These are phyloP conservation scores for Trametes villosa DNA, from an alignment of 768 basidiomycete genomes.

Conservation along the genomic window DNA sequence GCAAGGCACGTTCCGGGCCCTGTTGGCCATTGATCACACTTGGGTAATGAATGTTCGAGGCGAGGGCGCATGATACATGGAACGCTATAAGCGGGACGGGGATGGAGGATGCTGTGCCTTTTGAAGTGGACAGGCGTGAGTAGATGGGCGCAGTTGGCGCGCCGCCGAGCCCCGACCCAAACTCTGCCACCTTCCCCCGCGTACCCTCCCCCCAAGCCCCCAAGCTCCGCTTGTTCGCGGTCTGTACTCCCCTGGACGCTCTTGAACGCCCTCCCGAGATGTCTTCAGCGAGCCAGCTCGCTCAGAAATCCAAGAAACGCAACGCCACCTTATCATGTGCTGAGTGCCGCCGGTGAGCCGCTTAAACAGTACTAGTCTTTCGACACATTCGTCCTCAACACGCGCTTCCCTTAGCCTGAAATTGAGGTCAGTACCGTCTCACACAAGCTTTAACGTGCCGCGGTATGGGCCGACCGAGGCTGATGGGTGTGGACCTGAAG, in stretches of 20 bases:
- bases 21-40: too few relatives aligned
- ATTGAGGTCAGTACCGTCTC: constrained; percentile 54
- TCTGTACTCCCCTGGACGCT: not conserved
- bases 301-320: constrained; percentile 24
- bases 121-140: constrained; percentile 13
- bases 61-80: too few relatives aligned
- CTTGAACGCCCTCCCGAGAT: constrained; percentile 1
- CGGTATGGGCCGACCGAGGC: constrained; percentile 11
- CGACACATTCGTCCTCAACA: constrained; percentile 14
- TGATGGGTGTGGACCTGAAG: constrained; percentile 36
- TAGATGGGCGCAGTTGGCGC: not conserved
- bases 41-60: too few relatives aligned
- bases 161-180: not conserved
- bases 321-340: constrained; percentile 64
- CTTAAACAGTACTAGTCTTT: not conserved
- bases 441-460: constrained; percentile 12
- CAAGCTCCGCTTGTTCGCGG: not conserved
- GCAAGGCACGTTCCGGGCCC: too few relatives aligned
- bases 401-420: constrained; percentile 53
- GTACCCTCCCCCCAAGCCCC: not conserved
- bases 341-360: constrained; percentile 65
- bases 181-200: not conserved
- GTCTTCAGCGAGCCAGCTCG: constrained; percentile 24
- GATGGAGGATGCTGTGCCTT: constrained; percentile 3
- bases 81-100: too few relatives aligned